Evolutionary conservation across 345 rosid species (phyloP), one percentile per base, ranked within the genome.

Genomic region (Raphanus raphanistrum): DNA sequence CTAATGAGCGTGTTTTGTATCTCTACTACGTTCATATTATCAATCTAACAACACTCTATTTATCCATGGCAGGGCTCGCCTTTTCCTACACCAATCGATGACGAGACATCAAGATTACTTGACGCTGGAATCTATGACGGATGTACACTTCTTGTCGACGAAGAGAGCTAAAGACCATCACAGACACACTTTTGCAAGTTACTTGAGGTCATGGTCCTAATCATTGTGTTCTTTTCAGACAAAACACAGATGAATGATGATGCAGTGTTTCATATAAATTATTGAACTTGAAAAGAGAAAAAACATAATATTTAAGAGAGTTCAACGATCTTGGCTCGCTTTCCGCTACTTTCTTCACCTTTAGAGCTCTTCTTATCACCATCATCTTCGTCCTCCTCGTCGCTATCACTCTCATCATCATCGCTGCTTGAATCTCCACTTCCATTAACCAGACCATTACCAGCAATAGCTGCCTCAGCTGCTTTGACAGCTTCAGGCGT

Each of bases 401-500:
- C 65, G 8, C 68, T 15, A 33, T 78, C 77, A 71, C 68, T 66
- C 8, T 78, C 71, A 71, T 59, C 58, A 6, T 78, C 71, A 10
- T 76, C 81, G 38, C 71, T 81, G 84, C 27, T 91, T 0, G 87
- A 78, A 63, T 74, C 86, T 2, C 78, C 84, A 27, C 79, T 76
- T 72, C 84, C 45, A 26, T 76, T 65, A 7, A 73, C 72, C 63
- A 65, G 43, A 36, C 79, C 71, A 76, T 78, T 57, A 68, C 86
- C 83, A 0, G 80, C 75, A 9, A 87, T 76, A 25, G 92, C 92
- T n/a, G 97, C 84, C 84, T 92, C 97, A 77, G 94, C 98, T 7
- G 94, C 99, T 27, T 71, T 84, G 13, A 92, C 81, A 35, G 97
- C 97, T 83, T 90, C 92, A 5, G 91, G 87, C 3, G 97, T 92